phyloP scores from a whole-genome alignment of 2,329 filamentous ascomycete species.

The Aureobasidium leucospermi region DNA sequence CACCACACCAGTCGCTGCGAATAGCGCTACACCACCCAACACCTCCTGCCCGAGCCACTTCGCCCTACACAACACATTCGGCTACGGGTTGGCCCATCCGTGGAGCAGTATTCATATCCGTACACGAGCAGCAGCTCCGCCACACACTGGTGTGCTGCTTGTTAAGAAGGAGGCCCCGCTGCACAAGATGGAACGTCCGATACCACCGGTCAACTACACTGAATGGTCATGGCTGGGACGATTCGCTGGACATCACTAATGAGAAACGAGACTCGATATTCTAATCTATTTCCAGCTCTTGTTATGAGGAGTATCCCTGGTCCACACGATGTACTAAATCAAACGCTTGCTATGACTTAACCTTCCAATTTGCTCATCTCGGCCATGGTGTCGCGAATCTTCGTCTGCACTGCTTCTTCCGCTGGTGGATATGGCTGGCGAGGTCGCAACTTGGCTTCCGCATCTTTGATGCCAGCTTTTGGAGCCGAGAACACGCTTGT shows the following conservation, averaged over 20 bases:
- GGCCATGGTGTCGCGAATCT: conserved; percentile 34
- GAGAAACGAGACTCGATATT: conserved; percentile 8
- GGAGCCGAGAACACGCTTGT: conserved; percentile 53
- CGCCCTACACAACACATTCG: neutral
- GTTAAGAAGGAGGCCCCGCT: neutral
- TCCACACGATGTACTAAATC: neutral
- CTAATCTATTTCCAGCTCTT: neutral
- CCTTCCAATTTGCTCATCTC: conserved; percentile 35
- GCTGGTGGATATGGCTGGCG: conserved; percentile 54
- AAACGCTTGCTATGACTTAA: neutral
- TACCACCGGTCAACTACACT: neutral
- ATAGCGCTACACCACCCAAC: neutral
- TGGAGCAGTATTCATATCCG: neutral
- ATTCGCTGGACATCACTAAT: neutral
- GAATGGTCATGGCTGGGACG: neutral
- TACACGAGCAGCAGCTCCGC: neutral
- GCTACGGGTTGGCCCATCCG: neutral
- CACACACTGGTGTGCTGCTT: neutral
- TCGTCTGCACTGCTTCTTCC: conserved; percentile 37
- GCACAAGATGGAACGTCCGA: neutral
- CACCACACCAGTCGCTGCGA: neutral
- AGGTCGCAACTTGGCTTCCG: conserved; percentile 51
- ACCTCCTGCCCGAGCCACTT: neutral
- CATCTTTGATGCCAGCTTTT: conserved; percentile 52
- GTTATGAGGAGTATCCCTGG: neutral